A percentile compares a stretch with the other conserved stretches of the same genome.
These are phyloP conservation scores for Colletotrichum incanum DNA, from an alignment of 2,329 filamentous ascomycete species.

Conservation along the genomic window DNA sequence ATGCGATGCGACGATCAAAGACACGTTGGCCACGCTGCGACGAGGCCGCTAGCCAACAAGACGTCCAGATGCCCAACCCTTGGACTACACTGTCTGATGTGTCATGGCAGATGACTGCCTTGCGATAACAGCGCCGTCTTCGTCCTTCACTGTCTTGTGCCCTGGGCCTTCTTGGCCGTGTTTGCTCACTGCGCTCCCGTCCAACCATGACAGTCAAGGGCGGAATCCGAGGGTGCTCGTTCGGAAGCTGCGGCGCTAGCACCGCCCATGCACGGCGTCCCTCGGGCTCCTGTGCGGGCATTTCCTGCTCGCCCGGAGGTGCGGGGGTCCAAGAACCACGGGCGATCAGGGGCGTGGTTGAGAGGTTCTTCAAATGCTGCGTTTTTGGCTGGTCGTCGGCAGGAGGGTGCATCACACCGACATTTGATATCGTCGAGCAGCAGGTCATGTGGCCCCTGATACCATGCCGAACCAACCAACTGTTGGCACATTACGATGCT, in stretches of 20 bases:
- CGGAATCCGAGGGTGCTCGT: slow-evolving; percentile 6
- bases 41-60: slow-evolving; percentile 16
- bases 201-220: slow-evolving; percentile 16
- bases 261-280: slow-evolving; percentile 17
- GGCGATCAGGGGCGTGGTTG: slow-evolving; percentile 26
- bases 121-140: slow-evolving; percentile 8
- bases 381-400: slow-evolving; percentile 29
- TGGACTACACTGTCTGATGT: background rate
- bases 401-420: slow-evolving; percentile 38
- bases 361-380: slow-evolving; percentile 21
- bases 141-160: slow-evolving; percentile 12
- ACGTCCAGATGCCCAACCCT: background rate
- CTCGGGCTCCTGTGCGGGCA: slow-evolving; percentile 10
- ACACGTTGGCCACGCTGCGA: slow-evolving; percentile 28
- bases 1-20: slow-evolving; percentile 38
- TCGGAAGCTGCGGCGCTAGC: slow-evolving; percentile 32
- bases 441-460: slow-evolving; percentile 32
- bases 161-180: background rate
- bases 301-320: slow-evolving; percentile 23
- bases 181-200: background rate
- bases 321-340: slow-evolving; percentile 25
- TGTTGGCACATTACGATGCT: slow-evolving; percentile 2
- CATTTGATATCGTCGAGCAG: slow-evolving; percentile 32
- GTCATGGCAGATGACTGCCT: slow-evolving; percentile 25
- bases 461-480: slow-evolving; percentile 12